Evolutionary conservation across 768 basidiomycete species (phyloP), one percentile per base, ranked within the genome.

Genomic region (Suillus ampliporus): DNA sequence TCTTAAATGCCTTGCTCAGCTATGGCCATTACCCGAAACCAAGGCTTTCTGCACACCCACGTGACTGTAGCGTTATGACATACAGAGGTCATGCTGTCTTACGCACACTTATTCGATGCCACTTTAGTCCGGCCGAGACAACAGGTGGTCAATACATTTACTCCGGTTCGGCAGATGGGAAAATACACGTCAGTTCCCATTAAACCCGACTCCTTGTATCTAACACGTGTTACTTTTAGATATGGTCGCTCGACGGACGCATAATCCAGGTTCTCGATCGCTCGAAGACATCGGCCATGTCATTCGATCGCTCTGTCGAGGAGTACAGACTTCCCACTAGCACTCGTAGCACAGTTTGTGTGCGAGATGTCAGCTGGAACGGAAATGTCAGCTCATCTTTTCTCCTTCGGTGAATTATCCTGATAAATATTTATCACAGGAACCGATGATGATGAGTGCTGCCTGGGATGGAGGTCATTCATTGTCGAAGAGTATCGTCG

Each of bases 291-390:
- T 70, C 88, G 37, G 89, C 93, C 5, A 89, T 90, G 76, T 79
- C 84, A 19, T 85, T 79, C 62, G 88, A 94, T 71, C 89, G 95
- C 3, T 91, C 91, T 17, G 89, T 80, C 1, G 77, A 82, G 10
- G 89, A 91, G 62, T 76, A 77, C 1, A 72, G 72, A 10, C 67
- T 63, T 21, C 37, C 38, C 17, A 38, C 51, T 1, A 72, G 76
- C n/a, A 47, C 70, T 63, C 72, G 74, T 48, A 62, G 68, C 56
- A 70, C 70, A 13, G 80, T 81, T 28, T 92, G 91, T 65, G 95
- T 98, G 4, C 88, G 97, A 47, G 97, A 99, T 71, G 95, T 98
- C 64, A 91, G 91, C 72, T 99, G 97, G 97, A 94, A 86, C 86
- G 81, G 91, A 90, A 74, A 69, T 63, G 54, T 56, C 38, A 40